Percentiles rank a stretch among this genome's conserved stretches.
Conservation (phyloP, 306 rosid species). For the Lathyrus aphaca region DNA sequence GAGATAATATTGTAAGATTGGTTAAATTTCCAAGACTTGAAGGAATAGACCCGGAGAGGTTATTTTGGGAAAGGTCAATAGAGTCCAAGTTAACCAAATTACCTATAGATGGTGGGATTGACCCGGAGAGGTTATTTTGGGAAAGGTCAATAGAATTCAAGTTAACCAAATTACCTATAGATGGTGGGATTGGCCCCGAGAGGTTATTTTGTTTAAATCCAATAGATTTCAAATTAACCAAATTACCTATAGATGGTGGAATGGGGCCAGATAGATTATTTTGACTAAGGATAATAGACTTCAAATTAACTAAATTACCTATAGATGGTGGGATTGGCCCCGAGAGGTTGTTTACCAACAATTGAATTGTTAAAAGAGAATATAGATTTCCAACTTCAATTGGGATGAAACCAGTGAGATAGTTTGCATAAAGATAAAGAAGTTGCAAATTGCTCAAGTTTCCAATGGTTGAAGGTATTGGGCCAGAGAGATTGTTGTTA, state of each 20-base stretch:
- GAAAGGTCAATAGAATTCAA: not conserved
- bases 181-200: not conserved
- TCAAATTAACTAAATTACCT: not conserved
- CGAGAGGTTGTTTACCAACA: not conserved
- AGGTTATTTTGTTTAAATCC: not conserved
- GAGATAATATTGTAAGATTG: rapidly evolving
- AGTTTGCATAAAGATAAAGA: not conserved
- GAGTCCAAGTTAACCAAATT: not conserved
- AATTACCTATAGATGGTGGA: too few relatives aligned
- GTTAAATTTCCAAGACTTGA: not conserved
- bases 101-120: not conserved
- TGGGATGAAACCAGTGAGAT: not conserved
- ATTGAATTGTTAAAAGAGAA: not conserved
- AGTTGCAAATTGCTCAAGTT: not conserved
- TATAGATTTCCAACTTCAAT: not conserved
- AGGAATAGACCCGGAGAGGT: not conserved
- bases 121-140: not conserved
- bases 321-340: not conserved
- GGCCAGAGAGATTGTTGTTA: not conserved
- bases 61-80: not conserved
- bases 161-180: not conserved
- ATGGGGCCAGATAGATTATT: too few relatives aligned
- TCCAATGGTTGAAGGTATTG: conserved; percentile 7
- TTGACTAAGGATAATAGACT: not conserved
- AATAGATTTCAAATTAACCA: too few relatives aligned